A percentile compares a stretch with the other conserved stretches of the same genome.
Conservation (phyloP, 345 rosid species). For the Orychophragmus violaceus region DNA sequence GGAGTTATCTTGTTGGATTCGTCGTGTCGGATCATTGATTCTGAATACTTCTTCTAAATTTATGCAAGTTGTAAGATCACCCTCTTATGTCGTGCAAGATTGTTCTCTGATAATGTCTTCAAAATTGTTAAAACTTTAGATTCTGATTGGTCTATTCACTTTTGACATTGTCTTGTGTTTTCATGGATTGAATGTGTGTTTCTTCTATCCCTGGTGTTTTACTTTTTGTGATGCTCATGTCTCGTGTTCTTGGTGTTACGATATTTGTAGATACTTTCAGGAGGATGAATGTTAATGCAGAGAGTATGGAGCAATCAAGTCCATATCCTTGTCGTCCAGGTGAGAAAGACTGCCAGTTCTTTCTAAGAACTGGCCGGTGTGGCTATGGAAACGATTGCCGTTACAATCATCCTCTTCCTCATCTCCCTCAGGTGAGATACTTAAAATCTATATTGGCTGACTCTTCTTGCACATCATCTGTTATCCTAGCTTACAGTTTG, state of each 20-base stretch:
- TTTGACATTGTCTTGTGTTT: slow-evolving; percentile 22
- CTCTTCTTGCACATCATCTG: background rate
- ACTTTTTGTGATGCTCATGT: background rate
- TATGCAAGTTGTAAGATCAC: background rate
- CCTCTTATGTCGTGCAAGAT: slow-evolving; percentile 2
- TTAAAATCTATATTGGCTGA: background rate
- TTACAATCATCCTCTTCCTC: slow-evolving; percentile 67
- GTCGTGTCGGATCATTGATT: slow-evolving; percentile 21
- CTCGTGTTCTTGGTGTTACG: slow-evolving; percentile 4
- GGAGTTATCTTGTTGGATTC: slow-evolving; percentile 20
- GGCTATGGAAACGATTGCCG: slow-evolving; percentile 68
- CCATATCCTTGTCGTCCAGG: slow-evolving; percentile 75
- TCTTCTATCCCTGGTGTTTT: background rate
- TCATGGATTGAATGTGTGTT: background rate
- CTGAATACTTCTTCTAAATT: slow-evolving; percentile 7
- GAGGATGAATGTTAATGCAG: slow-evolving; percentile 52
- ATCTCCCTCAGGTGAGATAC: slow-evolving; percentile 40
- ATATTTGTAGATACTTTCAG: slow-evolving; percentile 38
- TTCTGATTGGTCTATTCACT: slow-evolving; percentile 7
- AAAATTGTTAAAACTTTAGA: background rate
- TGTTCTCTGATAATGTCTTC: background rate
- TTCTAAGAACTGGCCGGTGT: slow-evolving; percentile 63
- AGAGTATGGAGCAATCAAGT: slow-evolving; percentile 37
- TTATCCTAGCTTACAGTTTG: slow-evolving; percentile 1
- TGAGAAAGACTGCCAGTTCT: slow-evolving; percentile 60